phyloP scores from a whole-genome alignment of 1,284 basidiomycete genomes.

The Malassezia equina region DNA sequence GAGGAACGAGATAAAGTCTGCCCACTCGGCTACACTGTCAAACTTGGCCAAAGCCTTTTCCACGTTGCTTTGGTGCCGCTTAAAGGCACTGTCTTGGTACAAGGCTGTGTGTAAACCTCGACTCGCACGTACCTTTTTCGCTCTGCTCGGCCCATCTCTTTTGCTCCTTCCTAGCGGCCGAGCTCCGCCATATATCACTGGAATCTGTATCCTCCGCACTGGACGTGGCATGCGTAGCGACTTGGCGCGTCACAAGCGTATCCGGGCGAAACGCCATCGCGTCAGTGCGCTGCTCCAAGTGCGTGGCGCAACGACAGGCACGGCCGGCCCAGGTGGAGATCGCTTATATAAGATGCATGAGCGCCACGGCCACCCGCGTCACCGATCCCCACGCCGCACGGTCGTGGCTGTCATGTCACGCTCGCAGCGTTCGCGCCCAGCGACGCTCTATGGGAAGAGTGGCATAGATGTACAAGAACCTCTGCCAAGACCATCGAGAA shows the following conservation, averaged over 20 bases:
- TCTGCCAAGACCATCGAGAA: background rate
- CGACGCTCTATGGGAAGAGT: constrained; percentile 35
- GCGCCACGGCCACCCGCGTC: background rate
- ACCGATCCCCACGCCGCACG: background rate
- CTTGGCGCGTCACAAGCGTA: constrained; percentile 13
- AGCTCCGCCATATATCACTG: constrained; percentile 28
- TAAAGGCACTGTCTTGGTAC: constrained; percentile 72
- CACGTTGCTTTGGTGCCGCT: constrained; percentile 81
- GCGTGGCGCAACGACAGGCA: background rate
- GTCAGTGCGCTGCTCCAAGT: background rate
- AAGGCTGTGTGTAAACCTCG: constrained; percentile 20
- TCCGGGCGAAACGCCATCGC: constrained; percentile 11
- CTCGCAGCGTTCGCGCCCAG: constrained; percentile 41
- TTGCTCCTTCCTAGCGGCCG: constrained; percentile 40
- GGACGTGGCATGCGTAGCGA: constrained; percentile 3
- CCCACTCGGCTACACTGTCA: constrained; percentile 96
- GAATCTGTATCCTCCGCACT: background rate
- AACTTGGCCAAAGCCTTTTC: constrained; percentile 87
- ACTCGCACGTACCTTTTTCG: constrained; percentile 23
- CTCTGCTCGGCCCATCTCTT: constrained; percentile 40
- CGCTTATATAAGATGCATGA: background rate
- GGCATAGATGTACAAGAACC: background rate
- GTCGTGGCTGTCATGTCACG: constrained; percentile 28
- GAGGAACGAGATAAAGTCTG: constrained; percentile 95
- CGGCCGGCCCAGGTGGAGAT: too few species aligned